These are phyloP conservation scores for Dendrobium nobile DNA, from an alignment of 106 monocot species.

Conservation along the genomic window DNA sequence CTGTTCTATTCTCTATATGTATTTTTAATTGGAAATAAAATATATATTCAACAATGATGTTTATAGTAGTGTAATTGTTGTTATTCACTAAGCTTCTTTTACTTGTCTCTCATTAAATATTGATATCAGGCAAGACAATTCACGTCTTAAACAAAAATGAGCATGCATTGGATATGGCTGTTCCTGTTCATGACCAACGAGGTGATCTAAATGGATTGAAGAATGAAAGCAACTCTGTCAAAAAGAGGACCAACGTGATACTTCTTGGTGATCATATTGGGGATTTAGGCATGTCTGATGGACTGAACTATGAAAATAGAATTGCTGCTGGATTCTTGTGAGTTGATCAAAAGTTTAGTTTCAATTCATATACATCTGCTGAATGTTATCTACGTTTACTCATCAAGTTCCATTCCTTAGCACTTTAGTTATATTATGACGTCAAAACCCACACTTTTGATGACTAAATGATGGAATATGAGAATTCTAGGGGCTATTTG, in stretches of 20 bases:
- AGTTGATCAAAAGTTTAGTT: slow-evolving; percentile 13
- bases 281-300: slow-evolving; percentile 82
- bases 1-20: too few relatives aligned
- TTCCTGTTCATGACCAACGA: slow-evolving; percentile 53
- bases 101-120: background rate
- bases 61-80: background rate
- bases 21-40: too few relatives aligned
- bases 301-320: slow-evolving; percentile 64
- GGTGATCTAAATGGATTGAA: slow-evolving; percentile 51
- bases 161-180: slow-evolving; percentile 80
- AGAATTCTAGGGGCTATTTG: too few relatives aligned
- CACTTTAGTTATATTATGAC: too few relatives aligned
- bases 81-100: background rate
- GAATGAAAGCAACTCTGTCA: slow-evolving; percentile 32
- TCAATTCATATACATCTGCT: background rate
- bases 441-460: too few relatives aligned
- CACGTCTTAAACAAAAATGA: slow-evolving; percentile 92
- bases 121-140: slow-evolving; percentile 63
- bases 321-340: slow-evolving; percentile 83
- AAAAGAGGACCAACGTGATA: slow-evolving; percentile 65
- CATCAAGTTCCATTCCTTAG: too few relatives aligned
- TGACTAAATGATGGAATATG: too few relatives aligned
- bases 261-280: slow-evolving; percentile 86
- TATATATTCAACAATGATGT: background rate
- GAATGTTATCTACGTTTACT: too few relatives aligned